Evolutionary conservation across 1,139 yeast genomes (phyloP), one percentile per base, ranked within the genome.

Genomic region (Blastobotrys raffinosifermentans): DNA sequence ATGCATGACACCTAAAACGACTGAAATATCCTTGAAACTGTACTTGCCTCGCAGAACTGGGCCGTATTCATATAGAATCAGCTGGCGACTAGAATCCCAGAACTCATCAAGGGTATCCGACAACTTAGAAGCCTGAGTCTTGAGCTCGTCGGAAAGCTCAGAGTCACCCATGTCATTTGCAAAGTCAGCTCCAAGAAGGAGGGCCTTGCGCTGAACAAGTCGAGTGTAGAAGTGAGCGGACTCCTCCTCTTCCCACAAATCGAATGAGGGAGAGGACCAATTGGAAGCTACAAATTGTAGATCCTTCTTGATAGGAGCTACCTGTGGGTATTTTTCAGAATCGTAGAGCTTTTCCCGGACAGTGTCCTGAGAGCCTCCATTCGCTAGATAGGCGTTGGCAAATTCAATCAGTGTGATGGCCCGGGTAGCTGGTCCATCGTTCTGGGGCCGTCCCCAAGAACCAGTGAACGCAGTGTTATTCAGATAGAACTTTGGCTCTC

Each of bases 191-290:
- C 91, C 95, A 44, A 73, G 65, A 34, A 69, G 64, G 29, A 89
- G 53, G 0, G 95, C 81, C 43, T 78, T 72, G 40, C 84, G 65
- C 57, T 86, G 96, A 2, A 80, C 76, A 50, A 83, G 61, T 4
- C 82, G 67, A 0, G 95, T 87, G 59, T 83, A 89, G 49, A 86
- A 79, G 60, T 89, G 96, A 36, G 66, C 52, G 0, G 87, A 76
- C 39, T 75, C 56, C 31, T 82, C 66, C 60, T 89, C 98, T 63
- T 89, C 98, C 98, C 98, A 89, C 35, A 89, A 65, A 61, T 89
- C 98, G 62, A 84, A 91, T 11, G 87, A 81, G 3, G 63, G 60
- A 17, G 62, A 55, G 8, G 64, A 51, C 96, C 96, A 89, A 50
- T 73, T 69, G n/a, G 60, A 53, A 19, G 72, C 53, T 14, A 83